Conservation (phyloP, 1,284 basidiomycete genomes). For the Neotropicomus parvogracilis region DNA sequence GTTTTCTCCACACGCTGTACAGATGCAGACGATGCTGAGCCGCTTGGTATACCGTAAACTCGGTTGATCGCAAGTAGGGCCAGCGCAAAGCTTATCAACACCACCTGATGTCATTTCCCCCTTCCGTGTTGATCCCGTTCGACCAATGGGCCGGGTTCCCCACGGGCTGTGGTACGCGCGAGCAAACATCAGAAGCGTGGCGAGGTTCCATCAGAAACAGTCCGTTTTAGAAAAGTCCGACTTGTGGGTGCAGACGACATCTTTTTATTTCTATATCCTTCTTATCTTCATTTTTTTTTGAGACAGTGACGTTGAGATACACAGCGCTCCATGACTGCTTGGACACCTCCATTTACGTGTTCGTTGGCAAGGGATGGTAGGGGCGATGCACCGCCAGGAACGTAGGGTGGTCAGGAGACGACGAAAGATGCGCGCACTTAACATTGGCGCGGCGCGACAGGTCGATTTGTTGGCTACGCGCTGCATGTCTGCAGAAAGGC, state of each 20-base stretch:
- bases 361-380: no score
- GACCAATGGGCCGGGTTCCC: slow-evolving; percentile 24
- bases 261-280: neutral
- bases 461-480: no score
- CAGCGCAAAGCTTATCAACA: slow-evolving; percentile 11
- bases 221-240: slow-evolving; percentile 1
- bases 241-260: slow-evolving; percentile 9
- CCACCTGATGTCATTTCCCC: slow-evolving; percentile 6
- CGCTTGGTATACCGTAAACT: slow-evolving; percentile 30
- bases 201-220: slow-evolving; percentile 13
- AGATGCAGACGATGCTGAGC: no score
- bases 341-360: no score
- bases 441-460: no score
- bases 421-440: no score
- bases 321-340: no score
- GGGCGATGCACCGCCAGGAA: no score
- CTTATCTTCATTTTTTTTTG: neutral
- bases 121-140: slow-evolving; percentile 20
- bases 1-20: slow-evolving; percentile 29
- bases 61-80: slow-evolving; percentile 20
- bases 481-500: no score
- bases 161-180: neutral
- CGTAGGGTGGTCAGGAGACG: no score
- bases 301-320: no score
- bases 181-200: slow-evolving; percentile 16